These are phyloP conservation scores for Chlorencoelia australis DNA, from an alignment of 2,329 filamentous ascomycete genomes.

Conservation along the genomic window DNA sequence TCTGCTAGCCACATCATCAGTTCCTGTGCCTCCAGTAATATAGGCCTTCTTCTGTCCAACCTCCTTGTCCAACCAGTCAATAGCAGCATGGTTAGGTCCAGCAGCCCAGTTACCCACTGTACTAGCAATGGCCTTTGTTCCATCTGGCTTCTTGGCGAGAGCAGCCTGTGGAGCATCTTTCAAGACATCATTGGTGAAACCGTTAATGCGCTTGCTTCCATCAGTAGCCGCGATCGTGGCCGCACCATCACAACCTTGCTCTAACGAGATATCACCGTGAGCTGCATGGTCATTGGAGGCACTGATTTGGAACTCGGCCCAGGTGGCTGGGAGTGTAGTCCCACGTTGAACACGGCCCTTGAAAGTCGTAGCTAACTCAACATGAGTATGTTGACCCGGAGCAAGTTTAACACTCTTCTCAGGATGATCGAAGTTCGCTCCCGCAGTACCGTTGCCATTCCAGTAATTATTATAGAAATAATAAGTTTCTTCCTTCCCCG, in stretches of 20 bases:
- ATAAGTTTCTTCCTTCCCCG: constrained; percentile 26
- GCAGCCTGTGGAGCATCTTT: constrained; percentile 27
- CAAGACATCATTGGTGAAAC: constrained; percentile 27
- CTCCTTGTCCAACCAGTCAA: constrained; percentile 26
- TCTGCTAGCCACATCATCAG: constrained; percentile 27
- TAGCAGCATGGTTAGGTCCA: constrained; percentile 29
- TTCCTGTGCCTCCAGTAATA: constrained; percentile 28
- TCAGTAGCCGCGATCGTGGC: constrained; percentile 31
- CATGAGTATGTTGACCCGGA: constrained; percentile 25
- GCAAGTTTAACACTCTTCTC: constrained; percentile 27
- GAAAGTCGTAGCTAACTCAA: constrained; percentile 26
- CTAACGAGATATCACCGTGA: constrained; percentile 30
- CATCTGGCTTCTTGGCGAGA: constrained; percentile 26
- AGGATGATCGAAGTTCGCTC: constrained; percentile 32
- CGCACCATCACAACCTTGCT: constrained; percentile 32
- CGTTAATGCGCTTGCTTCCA: constrained; percentile 26
- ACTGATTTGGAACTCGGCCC: constrained; percentile 32
- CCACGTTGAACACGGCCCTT: constrained; percentile 34
- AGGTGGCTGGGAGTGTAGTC: constrained; percentile 29
- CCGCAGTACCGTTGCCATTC: constrained; percentile 31
- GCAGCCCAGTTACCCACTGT: constrained; percentile 32
- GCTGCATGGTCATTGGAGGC: constrained; percentile 29
- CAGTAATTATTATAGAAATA: constrained; percentile 34
- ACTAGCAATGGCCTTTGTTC: constrained; percentile 27
- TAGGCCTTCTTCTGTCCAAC: constrained; percentile 28